phyloP scores from a whole-genome alignment of 2,329 filamentous ascomycete species.

The Nannizziopsis barbatae region DNA sequence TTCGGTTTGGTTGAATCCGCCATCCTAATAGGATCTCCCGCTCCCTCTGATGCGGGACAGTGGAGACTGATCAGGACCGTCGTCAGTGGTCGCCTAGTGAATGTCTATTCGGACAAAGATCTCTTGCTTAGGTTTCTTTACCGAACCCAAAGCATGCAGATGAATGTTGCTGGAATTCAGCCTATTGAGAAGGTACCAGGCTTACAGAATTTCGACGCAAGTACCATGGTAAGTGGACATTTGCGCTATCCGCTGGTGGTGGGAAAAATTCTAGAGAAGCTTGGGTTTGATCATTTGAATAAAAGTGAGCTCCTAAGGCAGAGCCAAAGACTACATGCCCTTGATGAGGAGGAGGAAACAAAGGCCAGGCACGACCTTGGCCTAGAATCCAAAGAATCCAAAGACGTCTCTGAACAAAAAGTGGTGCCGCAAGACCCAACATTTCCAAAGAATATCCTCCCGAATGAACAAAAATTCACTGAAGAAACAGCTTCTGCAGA shows the following conservation, averaged over 20 bases:
- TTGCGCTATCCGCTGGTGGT: constrained; percentile 58
- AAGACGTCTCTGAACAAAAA: constrained; percentile 16
- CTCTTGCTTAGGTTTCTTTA: constrained; percentile 81
- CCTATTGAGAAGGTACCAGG: constrained; percentile 45
- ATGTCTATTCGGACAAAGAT: constrained; percentile 80
- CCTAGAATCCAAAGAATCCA: no score
- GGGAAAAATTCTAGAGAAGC: constrained; percentile 53
- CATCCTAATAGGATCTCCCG: constrained; percentile 69
- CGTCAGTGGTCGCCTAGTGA: constrained; percentile 71
- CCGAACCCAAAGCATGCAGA: constrained; percentile 67
- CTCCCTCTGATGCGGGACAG: constrained; percentile 57
- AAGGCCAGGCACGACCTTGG: constrained; percentile 23
- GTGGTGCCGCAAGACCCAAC: constrained; percentile 14
- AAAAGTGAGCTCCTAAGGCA: constrained; percentile 35
- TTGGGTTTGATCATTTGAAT: constrained; percentile 59
- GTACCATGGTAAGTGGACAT: constrained; percentile 56
- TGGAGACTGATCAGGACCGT: constrained; percentile 70
- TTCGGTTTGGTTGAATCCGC: constrained; percentile 78
- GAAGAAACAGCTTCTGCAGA: neutral
- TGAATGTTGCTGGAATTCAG: constrained; percentile 75
- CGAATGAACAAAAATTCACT: neutral
- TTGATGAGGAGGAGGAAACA: constrained; percentile 26
- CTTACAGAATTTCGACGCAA: constrained; percentile 56
- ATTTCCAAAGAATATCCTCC: neutral
- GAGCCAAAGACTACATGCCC: constrained; percentile 30